phyloP scores from a whole-genome alignment of 2,329 filamentous ascomycete species.

The Coniochaeta pulveracea region DNA sequence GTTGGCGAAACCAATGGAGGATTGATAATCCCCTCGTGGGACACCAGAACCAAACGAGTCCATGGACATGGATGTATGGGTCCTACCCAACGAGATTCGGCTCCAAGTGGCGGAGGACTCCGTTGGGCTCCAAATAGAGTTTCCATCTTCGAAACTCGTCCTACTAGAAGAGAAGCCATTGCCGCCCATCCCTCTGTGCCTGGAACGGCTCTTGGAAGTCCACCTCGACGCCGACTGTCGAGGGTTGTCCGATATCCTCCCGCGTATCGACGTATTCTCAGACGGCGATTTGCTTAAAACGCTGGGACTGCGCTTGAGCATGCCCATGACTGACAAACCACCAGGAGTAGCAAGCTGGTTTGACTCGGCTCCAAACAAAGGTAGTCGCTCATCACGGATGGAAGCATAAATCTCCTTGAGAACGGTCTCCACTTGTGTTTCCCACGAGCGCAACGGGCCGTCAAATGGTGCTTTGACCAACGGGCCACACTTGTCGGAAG shows the following conservation, averaged over 20 bases:
- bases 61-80: slow-evolving; percentile 82
- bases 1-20: slow-evolving; percentile 95
- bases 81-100: slow-evolving; percentile 83
- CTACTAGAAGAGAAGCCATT: slow-evolving; percentile 82
- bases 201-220: slow-evolving; percentile 76
- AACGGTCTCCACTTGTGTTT: slow-evolving; percentile 78
- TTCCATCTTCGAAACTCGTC: slow-evolving; percentile 86
- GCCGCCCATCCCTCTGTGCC: slow-evolving; percentile 62
- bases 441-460: slow-evolving; percentile 71
- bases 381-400: slow-evolving; percentile 77
- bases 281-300: slow-evolving; percentile 89
- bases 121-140: slow-evolving; percentile 80
- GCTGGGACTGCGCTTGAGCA: slow-evolving; percentile 78
- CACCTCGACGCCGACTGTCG: slow-evolving; percentile 54
- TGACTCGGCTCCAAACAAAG: slow-evolving; percentile 63
- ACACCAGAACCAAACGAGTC: slow-evolving; percentile 76
- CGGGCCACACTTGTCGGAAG: slow-evolving; percentile 52
- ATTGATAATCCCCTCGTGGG: slow-evolving; percentile 74
- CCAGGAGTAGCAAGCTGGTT: slow-evolving; percentile 33
- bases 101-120: slow-evolving; percentile 90
- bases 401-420: slow-evolving; percentile 86
- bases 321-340: slow-evolving; percentile 61
- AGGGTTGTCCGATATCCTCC: slow-evolving; percentile 51
- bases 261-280: slow-evolving; percentile 58
- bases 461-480: slow-evolving; percentile 69